phyloP scores from a whole-genome alignment of 2,329 filamentous ascomycete genomes.

The Aphanoascus verrucosus region DNA sequence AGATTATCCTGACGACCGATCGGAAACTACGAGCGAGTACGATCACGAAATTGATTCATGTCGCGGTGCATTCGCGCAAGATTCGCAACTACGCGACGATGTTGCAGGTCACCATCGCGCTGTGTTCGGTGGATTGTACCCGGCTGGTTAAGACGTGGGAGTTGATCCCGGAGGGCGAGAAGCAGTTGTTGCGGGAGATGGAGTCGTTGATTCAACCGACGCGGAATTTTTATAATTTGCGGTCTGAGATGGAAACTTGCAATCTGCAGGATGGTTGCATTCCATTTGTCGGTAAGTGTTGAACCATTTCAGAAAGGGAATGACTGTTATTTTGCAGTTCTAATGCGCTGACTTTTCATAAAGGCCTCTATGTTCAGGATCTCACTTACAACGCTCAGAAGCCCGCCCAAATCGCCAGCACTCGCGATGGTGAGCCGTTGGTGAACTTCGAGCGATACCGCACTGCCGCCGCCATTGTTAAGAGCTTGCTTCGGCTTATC shows the following conservation, averaged over 20 bases:
- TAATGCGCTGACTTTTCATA: background rate
- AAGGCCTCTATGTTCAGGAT: constrained; percentile 53
- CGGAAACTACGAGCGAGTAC: constrained; percentile 49
- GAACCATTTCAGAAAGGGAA: background rate
- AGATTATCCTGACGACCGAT: constrained; percentile 49
- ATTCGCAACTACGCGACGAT: constrained; percentile 56
- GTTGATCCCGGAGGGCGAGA: constrained; percentile 45
- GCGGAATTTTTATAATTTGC: constrained; percentile 53
- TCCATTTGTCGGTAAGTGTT: constrained; percentile 49
- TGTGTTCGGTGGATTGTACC: constrained; percentile 50
- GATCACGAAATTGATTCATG: constrained; percentile 54
- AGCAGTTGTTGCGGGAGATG: constrained; percentile 46
- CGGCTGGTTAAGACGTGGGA: constrained; percentile 50
- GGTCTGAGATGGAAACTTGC: constrained; percentile 53
- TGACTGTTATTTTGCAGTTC: background rate
- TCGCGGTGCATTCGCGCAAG: constrained; percentile 48
- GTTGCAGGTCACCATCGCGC: constrained; percentile 53
- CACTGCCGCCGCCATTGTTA: constrained; percentile 54
- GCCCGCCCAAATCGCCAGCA: constrained; percentile 45
- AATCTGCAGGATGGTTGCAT: constrained; percentile 52
- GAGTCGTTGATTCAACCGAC: constrained; percentile 52
- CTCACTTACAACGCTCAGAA: constrained; percentile 59
- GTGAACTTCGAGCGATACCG: constrained; percentile 58
- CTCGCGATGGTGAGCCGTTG: constrained; percentile 42
- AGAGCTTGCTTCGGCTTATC: constrained; percentile 51